Conservation (phyloP, 2,329 filamentous ascomycete species). For the Sporothrix pseudoabietina region DNA sequence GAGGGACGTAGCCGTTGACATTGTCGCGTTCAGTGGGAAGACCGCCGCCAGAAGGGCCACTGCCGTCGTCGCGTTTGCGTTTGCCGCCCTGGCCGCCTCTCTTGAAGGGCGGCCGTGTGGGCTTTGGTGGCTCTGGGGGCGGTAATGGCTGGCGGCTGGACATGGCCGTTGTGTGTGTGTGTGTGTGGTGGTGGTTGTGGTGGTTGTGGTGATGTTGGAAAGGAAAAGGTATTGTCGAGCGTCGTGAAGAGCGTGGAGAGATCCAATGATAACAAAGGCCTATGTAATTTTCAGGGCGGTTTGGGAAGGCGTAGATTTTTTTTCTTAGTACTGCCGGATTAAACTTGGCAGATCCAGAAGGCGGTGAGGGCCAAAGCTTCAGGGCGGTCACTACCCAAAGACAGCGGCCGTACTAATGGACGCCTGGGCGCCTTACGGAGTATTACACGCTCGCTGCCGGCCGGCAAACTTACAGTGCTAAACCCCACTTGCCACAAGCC, state of each 20-base stretch:
- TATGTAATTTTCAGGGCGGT: not conserved
- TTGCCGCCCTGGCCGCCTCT: conserved; percentile 14
- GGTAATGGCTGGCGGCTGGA: conserved; percentile 27
- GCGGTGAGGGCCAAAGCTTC: conserved; percentile 13
- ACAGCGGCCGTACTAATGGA: not conserved
- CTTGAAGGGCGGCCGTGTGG: conserved; percentile 23
- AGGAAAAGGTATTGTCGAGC: too few relatives aligned
- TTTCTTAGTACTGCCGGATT: conserved; percentile 25
- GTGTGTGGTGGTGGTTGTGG: too few relatives aligned
- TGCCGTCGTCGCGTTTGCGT: conserved; percentile 30
- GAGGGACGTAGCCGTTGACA: conserved; percentile 21
- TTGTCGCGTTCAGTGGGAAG: conserved; percentile 13
- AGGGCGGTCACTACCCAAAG: conserved; percentile 16
- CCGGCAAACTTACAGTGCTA: not conserved
- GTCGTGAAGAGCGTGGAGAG: not conserved
- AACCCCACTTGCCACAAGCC: not conserved
- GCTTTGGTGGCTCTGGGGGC: conserved; percentile 25
- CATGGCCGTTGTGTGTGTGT: conserved; percentile 10
- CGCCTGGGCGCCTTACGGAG: not conserved
- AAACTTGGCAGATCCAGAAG: conserved; percentile 3
- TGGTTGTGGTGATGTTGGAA: not conserved
- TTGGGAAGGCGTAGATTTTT: conserved; percentile 15
- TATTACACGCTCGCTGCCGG: not conserved
- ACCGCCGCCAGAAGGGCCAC: not conserved
- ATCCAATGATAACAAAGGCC: not conserved